Evolutionary conservation across 1,284 basidiomycete species (phyloP).

Genomic region (Apiotrichum montevideense): DNA sequence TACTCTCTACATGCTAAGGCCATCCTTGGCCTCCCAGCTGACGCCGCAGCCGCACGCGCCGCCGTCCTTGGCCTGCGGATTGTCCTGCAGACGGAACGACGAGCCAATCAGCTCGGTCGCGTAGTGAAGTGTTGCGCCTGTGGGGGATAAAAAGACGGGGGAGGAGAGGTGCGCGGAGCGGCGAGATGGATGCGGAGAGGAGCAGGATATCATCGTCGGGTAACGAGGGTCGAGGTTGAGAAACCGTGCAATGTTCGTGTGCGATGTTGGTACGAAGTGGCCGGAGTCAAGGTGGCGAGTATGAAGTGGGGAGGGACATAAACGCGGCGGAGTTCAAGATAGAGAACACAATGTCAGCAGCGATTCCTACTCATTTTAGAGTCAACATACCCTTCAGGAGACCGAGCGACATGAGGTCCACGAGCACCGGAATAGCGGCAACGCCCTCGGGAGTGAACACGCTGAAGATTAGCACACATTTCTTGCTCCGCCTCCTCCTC

Average conservation of each 20-base stretch:
- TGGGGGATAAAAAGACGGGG: too few species aligned
- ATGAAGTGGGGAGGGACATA: too few species aligned
- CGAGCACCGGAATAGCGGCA: conserved; percentile 40
- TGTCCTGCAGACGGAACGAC: conserved; percentile 52
- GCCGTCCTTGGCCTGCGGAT: conserved; percentile 52
- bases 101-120: conserved; percentile 56
- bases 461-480: conserved; percentile 15
- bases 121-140: conserved; percentile 53
- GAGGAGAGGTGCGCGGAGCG: too few species aligned
- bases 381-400: conserved; percentile 37
- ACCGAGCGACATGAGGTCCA: conserved; percentile 43
- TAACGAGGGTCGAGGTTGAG: too few species aligned
- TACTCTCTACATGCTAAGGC: not conserved
- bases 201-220: too few species aligned
- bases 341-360: too few species aligned
- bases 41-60: conserved; percentile 55
- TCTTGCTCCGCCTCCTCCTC: not conserved
- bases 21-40: conserved; percentile 45
- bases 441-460: conserved; percentile 37
- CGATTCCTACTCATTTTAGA: too few species aligned
- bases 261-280: too few species aligned
- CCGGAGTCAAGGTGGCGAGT: too few species aligned
- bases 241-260: too few species aligned
- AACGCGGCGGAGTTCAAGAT: too few species aligned
- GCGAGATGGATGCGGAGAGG: too few species aligned